Base-by-base conservation (phyloP, 2,329 filamentous ascomycete genomes). In the Penicillium glabrum region DNA sequence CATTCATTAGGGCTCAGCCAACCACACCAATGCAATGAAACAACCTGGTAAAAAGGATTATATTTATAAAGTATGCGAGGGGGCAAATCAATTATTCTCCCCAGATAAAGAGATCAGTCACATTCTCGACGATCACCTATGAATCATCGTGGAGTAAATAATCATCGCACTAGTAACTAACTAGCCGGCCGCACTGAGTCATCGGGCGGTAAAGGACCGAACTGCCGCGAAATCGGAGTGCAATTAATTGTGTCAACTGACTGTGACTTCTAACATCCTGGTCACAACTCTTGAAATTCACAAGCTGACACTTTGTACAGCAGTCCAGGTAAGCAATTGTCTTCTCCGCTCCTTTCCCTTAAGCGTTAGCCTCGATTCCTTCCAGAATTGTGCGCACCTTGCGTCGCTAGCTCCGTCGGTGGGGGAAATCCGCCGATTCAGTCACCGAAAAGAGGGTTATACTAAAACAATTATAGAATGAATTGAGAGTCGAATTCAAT, bases 141-240 rank as follows among this genome's bases (percentile, higher is more conserved):
- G 26, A 52, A 48, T 48, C 31, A 48, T 23, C 31, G 19, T 39
- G 37, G 45, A 54, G 35, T 44, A 35, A 58, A 58, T 57, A 53
- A 21, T 52, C 47, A 23, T n/a, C 26, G 39, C 24, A 21, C 27
- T 49, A 56, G n/a, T 23, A 19, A 19, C 19, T 19, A 19, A 19
- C 19, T 19, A 41, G 55, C 53, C 48, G 33, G 48, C 49, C 44
- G 33, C 37, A 56, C 55, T 59, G 60, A 64, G 48, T 64, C 61
- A 60, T 53, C 58, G 57, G 60, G 63, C 63, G 63, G 63, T 65
- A 53, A 62, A 41, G 35, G 46, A 3, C 27, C 23, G 49, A 61
- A 57, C 57, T 61, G 60, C 61, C 60, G 63, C 62, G 62, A 65
- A 49, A 55, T 61, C 61, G 59, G 60, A 63, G 62, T 49, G 57